Conservation (phyloP, 2,329 filamentous ascomycete species). For the Xylaria sp. region DNA sequence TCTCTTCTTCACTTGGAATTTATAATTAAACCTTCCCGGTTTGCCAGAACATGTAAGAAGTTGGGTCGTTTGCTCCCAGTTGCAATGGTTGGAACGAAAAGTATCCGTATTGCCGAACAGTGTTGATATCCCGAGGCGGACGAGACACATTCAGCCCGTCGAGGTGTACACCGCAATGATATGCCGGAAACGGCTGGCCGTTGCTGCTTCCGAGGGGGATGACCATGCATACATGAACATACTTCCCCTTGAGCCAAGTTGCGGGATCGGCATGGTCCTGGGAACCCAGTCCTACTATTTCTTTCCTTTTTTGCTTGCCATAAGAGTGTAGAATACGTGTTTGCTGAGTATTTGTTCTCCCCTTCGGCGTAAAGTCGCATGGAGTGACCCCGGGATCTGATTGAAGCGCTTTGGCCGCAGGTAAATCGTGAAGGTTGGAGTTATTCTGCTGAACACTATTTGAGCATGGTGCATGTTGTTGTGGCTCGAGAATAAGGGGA, state of each 20-base stretch:
- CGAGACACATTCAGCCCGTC: not conserved
- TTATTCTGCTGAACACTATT: slow-evolving; percentile 2
- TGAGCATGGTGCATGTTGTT: slow-evolving; percentile 13
- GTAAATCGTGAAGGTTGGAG: not conserved
- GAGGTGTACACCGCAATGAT: not conserved
- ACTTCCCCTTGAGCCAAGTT: slow-evolving; percentile 12
- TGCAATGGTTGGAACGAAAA: not conserved
- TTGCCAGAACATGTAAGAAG: slow-evolving; percentile 25
- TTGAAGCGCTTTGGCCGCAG: slow-evolving; percentile 5
- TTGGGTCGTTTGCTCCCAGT: slow-evolving; percentile 27
- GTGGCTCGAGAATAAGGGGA: not conserved
- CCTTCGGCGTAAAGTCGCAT: slow-evolving; percentile 20
- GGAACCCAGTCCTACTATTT: not conserved
- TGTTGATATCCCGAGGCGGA: slow-evolving; percentile 3
- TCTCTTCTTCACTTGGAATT: slow-evolving; percentile 3
- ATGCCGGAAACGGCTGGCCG: not conserved
- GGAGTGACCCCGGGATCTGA: not conserved
- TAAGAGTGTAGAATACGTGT: slow-evolving; percentile 17
- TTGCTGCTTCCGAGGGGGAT: not conserved
- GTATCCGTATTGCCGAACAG: slow-evolving; percentile 9
- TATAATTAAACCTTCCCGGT: slow-evolving; percentile 37
- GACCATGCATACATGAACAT: slow-evolving; percentile 7
- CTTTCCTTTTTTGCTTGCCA: slow-evolving; percentile 18
- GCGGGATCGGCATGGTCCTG: slow-evolving; percentile 21
- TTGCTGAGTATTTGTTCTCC: slow-evolving; percentile 19